Evolutionary conservation across 2,329 filamentous ascomycete species (phyloP).

Genomic region (Diaporthe velutina): DNA sequence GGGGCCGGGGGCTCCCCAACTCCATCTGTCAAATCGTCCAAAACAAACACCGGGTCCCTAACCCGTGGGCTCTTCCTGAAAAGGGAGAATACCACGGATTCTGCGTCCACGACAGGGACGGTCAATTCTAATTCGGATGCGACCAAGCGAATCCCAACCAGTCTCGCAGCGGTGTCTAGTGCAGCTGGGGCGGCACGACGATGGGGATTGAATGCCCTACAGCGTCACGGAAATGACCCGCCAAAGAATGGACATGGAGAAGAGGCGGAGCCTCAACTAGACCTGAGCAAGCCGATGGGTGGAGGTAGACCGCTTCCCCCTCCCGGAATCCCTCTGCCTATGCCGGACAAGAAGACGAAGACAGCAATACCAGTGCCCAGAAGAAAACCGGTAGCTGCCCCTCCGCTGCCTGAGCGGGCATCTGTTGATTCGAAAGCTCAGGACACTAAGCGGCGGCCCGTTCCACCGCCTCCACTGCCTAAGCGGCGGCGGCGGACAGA

Average conservation of each 20-base stretch:
- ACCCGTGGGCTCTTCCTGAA: constrained; percentile 56
- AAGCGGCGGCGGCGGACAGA: constrained; percentile 56
- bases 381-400: constrained; percentile 71
- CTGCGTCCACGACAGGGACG: constrained; percentile 52
- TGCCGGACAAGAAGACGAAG: constrained; percentile 71
- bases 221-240: constrained; percentile 60
- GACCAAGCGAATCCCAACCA: constrained; percentile 59
- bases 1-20: constrained; percentile 48
- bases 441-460: constrained; percentile 46
- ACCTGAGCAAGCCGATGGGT: constrained; percentile 79
- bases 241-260: constrained; percentile 43
- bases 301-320: constrained; percentile 86
- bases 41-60: constrained; percentile 55
- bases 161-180: constrained; percentile 66
- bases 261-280: constrained; percentile 48
- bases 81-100: constrained; percentile 53
- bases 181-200: constrained; percentile 68
- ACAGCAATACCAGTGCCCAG: constrained; percentile 70
- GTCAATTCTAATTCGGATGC: constrained; percentile 46
- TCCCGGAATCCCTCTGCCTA: constrained; percentile 82
- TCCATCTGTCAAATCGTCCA: constrained; percentile 53
- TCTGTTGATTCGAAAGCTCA: constrained; percentile 32
- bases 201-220: constrained; percentile 71
- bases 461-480: constrained; percentile 63
- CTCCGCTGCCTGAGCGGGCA: constrained; percentile 43